These are phyloP conservation scores for Rhododendron ferrugineum DNA, from an alignment of 148 eudicot genomes.

Conservation along the genomic window DNA sequence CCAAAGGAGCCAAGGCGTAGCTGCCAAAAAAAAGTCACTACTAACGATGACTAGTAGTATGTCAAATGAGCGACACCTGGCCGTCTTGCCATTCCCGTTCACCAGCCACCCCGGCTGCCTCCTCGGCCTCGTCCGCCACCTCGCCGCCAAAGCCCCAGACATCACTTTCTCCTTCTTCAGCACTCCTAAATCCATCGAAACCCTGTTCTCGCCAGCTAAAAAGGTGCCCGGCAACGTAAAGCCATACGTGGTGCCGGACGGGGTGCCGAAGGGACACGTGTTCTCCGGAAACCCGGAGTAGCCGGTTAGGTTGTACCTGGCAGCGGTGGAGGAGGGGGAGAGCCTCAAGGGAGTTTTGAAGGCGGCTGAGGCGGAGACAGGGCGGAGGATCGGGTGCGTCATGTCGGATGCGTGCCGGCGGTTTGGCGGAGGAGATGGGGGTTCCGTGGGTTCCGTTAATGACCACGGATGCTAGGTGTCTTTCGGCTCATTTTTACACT, in stretches of 20 bases:
- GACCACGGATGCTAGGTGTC: slow-evolving; percentile 18
- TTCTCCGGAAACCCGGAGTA: slow-evolving; percentile 22
- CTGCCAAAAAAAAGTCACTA: too few species aligned
- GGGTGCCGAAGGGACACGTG: slow-evolving; percentile 19
- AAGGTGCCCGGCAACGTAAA: slow-evolving; percentile 14
- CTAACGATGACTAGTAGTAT: not conserved
- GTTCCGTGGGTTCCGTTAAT: slow-evolving; percentile 41
- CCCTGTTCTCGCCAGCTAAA: slow-evolving; percentile 15
- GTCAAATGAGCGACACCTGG: slow-evolving; percentile 24
- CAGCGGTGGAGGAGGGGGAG: slow-evolving; percentile 20
- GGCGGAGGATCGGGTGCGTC: slow-evolving; percentile 28
- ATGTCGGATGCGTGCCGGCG: slow-evolving; percentile 35
- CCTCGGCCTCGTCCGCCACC: slow-evolving; percentile 27
- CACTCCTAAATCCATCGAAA: slow-evolving; percentile 14
- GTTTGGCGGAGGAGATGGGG: slow-evolving; percentile 32
- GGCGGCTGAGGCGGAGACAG: slow-evolving; percentile 36
- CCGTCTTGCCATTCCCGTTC: slow-evolving; percentile 46
- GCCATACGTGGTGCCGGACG: slow-evolving; percentile 23
- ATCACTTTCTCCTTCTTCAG: slow-evolving; percentile 32
- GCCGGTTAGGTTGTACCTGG: slow-evolving; percentile 22
- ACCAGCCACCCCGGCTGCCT: slow-evolving; percentile 32
- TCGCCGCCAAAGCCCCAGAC: slow-evolving; percentile 30
- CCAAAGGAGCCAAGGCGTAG: too few species aligned
- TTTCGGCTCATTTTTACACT: not conserved
- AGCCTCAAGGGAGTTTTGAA: slow-evolving; percentile 19